These are phyloP conservation scores for Macrophomina tecta DNA, from an alignment of 2,329 filamentous ascomycete species.

Conservation along the genomic window DNA sequence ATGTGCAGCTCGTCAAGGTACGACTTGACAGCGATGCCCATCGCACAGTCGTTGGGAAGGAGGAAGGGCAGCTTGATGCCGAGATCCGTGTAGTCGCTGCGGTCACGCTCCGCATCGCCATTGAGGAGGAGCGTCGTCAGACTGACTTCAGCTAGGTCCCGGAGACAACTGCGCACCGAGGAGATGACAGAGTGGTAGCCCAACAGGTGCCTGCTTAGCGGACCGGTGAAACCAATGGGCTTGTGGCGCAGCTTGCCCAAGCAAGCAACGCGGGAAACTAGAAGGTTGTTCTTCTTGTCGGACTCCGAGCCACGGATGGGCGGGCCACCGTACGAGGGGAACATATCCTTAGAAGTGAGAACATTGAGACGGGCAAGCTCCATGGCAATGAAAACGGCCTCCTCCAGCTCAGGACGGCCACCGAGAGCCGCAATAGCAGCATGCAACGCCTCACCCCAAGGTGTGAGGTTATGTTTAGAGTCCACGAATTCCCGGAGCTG, in stretches of 20 bases:
- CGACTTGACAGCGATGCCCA: slow-evolving; percentile 81
- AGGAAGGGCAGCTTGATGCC: slow-evolving; percentile 74
- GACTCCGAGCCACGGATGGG: slow-evolving; percentile 69
- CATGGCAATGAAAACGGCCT: slow-evolving; percentile 80
- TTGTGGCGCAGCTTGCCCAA: slow-evolving; percentile 83
- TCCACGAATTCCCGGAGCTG: slow-evolving; percentile 88
- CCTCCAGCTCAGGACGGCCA: slow-evolving; percentile 66
- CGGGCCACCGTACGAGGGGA: slow-evolving; percentile 62
- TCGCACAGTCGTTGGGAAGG: slow-evolving; percentile 72
- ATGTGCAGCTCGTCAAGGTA: slow-evolving; percentile 75
- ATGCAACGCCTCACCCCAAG: slow-evolving; percentile 81
- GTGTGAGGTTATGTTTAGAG: slow-evolving; percentile 76
- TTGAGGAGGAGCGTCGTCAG: slow-evolving; percentile 80
- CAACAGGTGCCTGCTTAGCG: slow-evolving; percentile 86
- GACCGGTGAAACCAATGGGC: slow-evolving; percentile 89
- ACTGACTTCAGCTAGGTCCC: slow-evolving; percentile 84
- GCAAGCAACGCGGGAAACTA: slow-evolving; percentile 86
- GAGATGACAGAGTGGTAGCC: slow-evolving; percentile 84
- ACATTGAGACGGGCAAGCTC: slow-evolving; percentile 83
- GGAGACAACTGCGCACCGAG: slow-evolving; percentile 76
- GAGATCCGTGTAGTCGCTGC: slow-evolving; percentile 64
- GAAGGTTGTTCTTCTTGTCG: slow-evolving; percentile 77
- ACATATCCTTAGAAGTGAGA: slow-evolving; percentile 73
- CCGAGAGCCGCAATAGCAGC: slow-evolving; percentile 70
- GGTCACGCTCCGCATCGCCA: slow-evolving; percentile 75